Evolutionary conservation across 176 grass and related monocot species (phyloP).

Genomic region (Carex pumila): DNA sequence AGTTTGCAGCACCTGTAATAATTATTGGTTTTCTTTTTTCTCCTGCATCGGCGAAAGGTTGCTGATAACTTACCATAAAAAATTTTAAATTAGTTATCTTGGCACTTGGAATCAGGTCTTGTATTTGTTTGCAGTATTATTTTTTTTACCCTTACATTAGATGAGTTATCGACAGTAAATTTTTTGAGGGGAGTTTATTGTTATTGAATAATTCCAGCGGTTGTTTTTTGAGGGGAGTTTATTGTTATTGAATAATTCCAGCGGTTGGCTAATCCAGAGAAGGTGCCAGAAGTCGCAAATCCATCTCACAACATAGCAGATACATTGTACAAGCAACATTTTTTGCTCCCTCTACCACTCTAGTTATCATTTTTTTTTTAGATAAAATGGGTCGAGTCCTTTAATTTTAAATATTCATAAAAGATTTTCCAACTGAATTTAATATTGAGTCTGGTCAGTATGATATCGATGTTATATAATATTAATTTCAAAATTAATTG

Average conservation of each 20-base stretch:
- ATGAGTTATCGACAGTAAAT: background rate
- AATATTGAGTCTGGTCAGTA: too few relatives aligned
- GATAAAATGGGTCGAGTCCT: too few relatives aligned
- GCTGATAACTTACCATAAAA: constrained; percentile 4
- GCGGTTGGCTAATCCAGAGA: background rate
- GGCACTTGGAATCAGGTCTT: background rate
- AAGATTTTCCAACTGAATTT: too few relatives aligned
- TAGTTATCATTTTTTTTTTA: background rate
- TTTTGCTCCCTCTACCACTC: background rate
- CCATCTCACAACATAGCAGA: background rate
- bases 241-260: background rate
- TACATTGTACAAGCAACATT: background rate
- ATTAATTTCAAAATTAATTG: too few relatives aligned
- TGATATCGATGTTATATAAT: too few relatives aligned
- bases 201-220: background rate
- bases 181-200: background rate
- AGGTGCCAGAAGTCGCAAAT: background rate
- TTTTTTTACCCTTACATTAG: background rate
- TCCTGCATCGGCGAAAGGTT: background rate
- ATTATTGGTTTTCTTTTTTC: background rate
- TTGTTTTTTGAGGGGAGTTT: background rate
- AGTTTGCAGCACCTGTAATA: constrained; percentile 12
- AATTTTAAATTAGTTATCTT: background rate
- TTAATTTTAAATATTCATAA: too few relatives aligned
- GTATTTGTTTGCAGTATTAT: background rate